A percentile compares a stretch with the other conserved stretches of the same genome.
Conservation (phyloP, 1,284 basidiomycete species). For the Mycena citricolor region DNA sequence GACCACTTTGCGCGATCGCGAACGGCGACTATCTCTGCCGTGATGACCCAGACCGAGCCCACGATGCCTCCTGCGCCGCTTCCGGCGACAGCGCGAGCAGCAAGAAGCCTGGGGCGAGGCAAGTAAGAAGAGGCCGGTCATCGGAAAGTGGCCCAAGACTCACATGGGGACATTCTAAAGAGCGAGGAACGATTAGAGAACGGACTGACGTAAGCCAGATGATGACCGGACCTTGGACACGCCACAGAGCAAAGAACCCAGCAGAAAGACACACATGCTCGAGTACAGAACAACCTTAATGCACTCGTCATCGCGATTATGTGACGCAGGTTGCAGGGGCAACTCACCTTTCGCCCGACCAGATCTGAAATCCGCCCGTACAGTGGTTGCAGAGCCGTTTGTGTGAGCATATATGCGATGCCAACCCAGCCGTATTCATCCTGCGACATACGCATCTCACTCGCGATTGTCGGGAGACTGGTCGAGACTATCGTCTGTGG, state of each 20-base stretch:
- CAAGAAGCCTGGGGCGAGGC: slow-evolving; percentile 41
- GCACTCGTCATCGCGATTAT: slow-evolving; percentile 1
- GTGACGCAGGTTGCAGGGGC: slow-evolving; percentile 1
- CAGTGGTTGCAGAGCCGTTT: slow-evolving; percentile 78
- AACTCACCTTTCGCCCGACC: slow-evolving; percentile 66
- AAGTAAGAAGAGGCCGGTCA: not conserved
- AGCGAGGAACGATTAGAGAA: slow-evolving; percentile 8
- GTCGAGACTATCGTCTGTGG: slow-evolving; percentile 80
- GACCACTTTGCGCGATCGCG: slow-evolving; percentile 75
- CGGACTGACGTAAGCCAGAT: slow-evolving; percentile 23
- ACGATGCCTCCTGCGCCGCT: slow-evolving; percentile 81
- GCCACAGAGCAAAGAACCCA: slow-evolving; percentile 73
- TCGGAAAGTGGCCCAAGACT: slow-evolving; percentile 6
- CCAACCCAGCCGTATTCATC: slow-evolving; percentile 82
- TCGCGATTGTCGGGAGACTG: slow-evolving; percentile 72
- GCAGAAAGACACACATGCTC: slow-evolving; percentile 67
- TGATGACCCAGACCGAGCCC: slow-evolving; percentile 78
- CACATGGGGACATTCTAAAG: slow-evolving; percentile 56
- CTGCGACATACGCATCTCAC: slow-evolving; percentile 61
- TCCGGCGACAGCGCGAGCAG: slow-evolving; percentile 60
- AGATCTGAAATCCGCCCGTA: slow-evolving; percentile 78
- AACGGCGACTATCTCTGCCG: slow-evolving; percentile 73
- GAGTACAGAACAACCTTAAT: slow-evolving; percentile 60
- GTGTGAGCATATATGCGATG: slow-evolving; percentile 77
- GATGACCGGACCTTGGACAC: slow-evolving; percentile 52